Evolutionary conservation across 2,329 filamentous ascomycete genomes (phyloP).

Genomic region (Ophiosphaerella herpotricha): DNA sequence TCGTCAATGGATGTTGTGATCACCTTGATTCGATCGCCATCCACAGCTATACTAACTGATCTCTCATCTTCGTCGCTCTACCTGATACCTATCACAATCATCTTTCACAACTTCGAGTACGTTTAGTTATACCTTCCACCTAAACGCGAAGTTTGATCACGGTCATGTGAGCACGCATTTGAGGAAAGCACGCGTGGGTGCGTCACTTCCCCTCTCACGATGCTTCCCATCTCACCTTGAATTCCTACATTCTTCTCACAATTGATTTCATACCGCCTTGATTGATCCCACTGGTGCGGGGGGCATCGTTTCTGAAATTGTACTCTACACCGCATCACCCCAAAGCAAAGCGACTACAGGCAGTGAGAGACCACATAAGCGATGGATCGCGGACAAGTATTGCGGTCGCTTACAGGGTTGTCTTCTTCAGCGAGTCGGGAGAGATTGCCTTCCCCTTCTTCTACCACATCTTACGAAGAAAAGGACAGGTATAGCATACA

Average conservation of each 20-base stretch:
- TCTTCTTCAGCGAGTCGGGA: background rate
- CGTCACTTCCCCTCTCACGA: background rate
- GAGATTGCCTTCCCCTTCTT: background rate
- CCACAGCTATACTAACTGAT: too few relatives aligned
- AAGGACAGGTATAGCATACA: background rate
- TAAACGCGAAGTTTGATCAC: background rate
- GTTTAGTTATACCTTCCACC: conserved; percentile 3
- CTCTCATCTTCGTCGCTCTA: too few relatives aligned
- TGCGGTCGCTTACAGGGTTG: background rate
- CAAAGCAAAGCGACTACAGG: too few relatives aligned
- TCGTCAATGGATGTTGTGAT: too few relatives aligned
- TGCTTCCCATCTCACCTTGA: background rate
- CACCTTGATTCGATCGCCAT: too few relatives aligned
- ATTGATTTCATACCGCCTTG: background rate
- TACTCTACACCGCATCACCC: too few relatives aligned
- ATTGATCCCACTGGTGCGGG: background rate
- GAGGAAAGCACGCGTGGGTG: conserved; percentile 10
- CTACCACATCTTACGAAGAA: background rate
- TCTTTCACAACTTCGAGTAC: background rate
- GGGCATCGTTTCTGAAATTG: too few relatives aligned
- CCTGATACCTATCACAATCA: too few relatives aligned
- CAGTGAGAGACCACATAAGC: too few relatives aligned
- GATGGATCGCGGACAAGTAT: too few relatives aligned
- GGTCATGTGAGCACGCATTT: conserved; percentile 3
- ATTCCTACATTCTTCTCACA: background rate